These are phyloP conservation scores for Microsporum ferrugineum DNA, from an alignment of 2,329 filamentous ascomycete genomes.

Conservation along the genomic window DNA sequence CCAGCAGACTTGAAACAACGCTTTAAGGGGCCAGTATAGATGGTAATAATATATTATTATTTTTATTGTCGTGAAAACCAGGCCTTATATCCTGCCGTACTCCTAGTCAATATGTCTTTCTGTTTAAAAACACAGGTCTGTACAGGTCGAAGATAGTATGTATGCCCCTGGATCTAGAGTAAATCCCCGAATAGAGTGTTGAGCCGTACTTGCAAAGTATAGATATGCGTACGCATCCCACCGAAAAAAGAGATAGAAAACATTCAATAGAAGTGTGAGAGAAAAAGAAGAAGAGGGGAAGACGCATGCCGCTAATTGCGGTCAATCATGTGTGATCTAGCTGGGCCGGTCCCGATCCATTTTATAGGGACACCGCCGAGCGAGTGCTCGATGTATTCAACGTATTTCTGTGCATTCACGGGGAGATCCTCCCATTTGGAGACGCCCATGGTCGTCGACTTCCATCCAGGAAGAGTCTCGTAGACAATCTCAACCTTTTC, in stretches of 20 bases:
- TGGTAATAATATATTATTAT: no score
- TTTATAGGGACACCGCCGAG: slow-evolving; percentile 47
- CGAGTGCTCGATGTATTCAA: slow-evolving; percentile 50
- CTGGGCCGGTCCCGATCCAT: slow-evolving; percentile 54
- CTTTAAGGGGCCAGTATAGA: not conserved
- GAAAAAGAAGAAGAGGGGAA: not conserved
- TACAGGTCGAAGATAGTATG: no score
- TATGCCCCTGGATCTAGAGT: no score
- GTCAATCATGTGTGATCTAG: slow-evolving; percentile 51
- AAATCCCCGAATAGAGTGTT: no score
- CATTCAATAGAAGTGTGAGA: not conserved
- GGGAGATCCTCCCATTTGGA: slow-evolving; percentile 48
- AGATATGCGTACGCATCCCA: not conserved
- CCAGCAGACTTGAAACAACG: not conserved
- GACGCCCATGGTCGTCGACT: slow-evolving; percentile 46
- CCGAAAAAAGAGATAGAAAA: not conserved
- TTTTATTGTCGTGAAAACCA: no score
- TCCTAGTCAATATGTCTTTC: no score
- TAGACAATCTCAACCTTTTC: slow-evolving; percentile 47
- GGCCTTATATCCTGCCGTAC: no score
- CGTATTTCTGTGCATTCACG: slow-evolving; percentile 46
- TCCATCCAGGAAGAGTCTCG: slow-evolving; percentile 51
- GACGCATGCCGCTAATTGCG: slow-evolving; percentile 18
- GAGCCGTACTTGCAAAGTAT: no score
- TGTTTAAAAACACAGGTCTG: no score